These are phyloP conservation scores for Boletus tylopilopsis DNA, from an alignment of 768 basidiomycete species.

Conservation along the genomic window DNA sequence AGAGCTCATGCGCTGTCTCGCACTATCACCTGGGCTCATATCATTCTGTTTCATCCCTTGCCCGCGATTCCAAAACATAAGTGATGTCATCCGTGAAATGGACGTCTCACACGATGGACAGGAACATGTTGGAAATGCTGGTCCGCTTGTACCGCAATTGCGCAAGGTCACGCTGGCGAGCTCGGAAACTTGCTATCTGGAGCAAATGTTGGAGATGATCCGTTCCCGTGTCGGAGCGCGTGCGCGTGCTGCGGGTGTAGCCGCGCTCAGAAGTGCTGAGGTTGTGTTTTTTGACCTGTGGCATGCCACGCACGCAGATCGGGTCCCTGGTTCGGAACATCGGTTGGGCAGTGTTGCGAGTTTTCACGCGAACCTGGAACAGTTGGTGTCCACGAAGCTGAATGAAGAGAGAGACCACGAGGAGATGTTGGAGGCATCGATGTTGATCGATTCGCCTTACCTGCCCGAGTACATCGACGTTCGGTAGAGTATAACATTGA, in stretches of 20 bases:
- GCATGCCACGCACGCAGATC: not conserved
- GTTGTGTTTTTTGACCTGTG: constrained; percentile 11
- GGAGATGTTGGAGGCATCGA: not conserved
- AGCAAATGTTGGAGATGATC: constrained; percentile 5
- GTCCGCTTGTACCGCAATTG: constrained; percentile 5
- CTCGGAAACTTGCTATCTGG: constrained; percentile 9
- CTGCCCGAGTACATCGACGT: constrained; percentile 9
- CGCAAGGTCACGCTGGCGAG: constrained; percentile 16
- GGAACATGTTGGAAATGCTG: not conserved
- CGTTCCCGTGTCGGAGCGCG: constrained; percentile 6
- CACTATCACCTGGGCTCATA: constrained; percentile 7
- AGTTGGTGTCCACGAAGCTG: not conserved
- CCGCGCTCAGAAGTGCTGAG: constrained; percentile 6
- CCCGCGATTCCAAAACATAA: constrained; percentile 14
- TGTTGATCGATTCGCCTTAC: constrained; percentile 10
- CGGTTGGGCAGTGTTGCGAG: not conserved
- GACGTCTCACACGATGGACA: not conserved
- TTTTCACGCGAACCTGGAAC: not conserved
- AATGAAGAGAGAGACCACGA: not conserved
- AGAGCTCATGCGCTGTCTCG: constrained; percentile 19
- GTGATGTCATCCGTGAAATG: constrained; percentile 7
- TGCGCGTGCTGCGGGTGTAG: not conserved
- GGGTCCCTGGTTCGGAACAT: not conserved
- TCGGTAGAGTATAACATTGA: not conserved
- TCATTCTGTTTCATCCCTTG: constrained; percentile 15